Conservation (phyloP, 2,329 filamentous ascomycete genomes). For the Calonectria crousiana region DNA sequence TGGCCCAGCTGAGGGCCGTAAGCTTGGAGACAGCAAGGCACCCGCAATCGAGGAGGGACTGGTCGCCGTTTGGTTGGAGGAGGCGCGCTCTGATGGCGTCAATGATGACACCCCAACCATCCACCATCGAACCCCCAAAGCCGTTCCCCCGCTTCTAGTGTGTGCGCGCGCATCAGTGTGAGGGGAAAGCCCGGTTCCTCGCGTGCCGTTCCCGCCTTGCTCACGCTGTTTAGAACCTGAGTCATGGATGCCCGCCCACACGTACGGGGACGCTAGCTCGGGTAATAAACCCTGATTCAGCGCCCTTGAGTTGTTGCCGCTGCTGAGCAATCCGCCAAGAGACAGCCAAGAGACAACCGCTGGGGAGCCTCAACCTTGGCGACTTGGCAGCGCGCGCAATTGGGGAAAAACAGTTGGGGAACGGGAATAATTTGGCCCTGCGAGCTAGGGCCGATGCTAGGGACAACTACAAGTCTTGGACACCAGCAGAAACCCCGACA, state of each 20-base stretch:
- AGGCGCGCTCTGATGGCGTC: background rate
- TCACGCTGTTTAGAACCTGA: background rate
- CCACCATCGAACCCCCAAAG: background rate
- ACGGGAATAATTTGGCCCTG: background rate
- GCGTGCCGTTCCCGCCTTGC: background rate
- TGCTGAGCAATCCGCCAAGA: background rate
- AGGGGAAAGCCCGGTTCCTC: background rate
- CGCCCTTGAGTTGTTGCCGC: background rate
- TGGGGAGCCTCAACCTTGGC: conserved; percentile 1
- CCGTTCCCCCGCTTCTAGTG: background rate
- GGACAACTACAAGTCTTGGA: background rate
- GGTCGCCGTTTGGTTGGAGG: background rate
- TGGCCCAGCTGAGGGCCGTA: background rate
- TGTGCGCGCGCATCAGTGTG: background rate
- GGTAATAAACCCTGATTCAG: conserved; percentile 1
- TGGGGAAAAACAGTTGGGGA: conserved; percentile 1
- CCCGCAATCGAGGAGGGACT: background rate
- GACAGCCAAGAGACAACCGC: background rate
- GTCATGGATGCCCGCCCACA: background rate
- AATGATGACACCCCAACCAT: conserved; percentile 2
- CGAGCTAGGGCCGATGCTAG: background rate
- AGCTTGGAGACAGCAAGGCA: background rate
- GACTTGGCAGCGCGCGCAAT: background rate
- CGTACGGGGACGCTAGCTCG: background rate
- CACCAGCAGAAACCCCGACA: background rate